Evolutionary conservation across 768 basidiomycete genomes (phyloP).

Genomic region (Kwoniella europaea): DNA sequence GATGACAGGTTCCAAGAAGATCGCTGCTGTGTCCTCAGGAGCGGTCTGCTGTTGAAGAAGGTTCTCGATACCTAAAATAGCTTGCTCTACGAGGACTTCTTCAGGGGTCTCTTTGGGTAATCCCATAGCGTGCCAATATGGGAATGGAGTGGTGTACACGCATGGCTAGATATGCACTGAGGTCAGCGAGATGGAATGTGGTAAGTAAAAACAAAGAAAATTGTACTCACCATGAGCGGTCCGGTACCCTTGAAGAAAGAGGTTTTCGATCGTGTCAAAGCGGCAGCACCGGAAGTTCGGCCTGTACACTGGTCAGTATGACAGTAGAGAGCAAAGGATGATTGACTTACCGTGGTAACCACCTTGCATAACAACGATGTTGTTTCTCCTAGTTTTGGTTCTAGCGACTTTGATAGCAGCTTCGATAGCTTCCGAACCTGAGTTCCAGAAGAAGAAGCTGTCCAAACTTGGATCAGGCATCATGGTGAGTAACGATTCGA

Average conservation of each 20-base stretch:
- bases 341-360: slow-evolving; percentile 71
- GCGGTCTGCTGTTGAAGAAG: slow-evolving; percentile 78
- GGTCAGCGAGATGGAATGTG: slow-evolving; percentile 8
- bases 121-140: slow-evolving; percentile 88
- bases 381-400: slow-evolving; percentile 75
- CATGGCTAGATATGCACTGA: slow-evolving; percentile 24
- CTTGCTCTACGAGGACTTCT: slow-evolving; percentile 66
- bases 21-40: slow-evolving; percentile 85
- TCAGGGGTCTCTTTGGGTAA: slow-evolving; percentile 66
- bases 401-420: slow-evolving; percentile 87
- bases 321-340: background rate
- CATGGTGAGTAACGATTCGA: slow-evolving; percentile 78
- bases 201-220: background rate
- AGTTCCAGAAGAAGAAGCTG: slow-evolving; percentile 97
- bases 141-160: slow-evolving; percentile 79
- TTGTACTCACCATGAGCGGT: slow-evolving; percentile 75
- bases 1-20: slow-evolving; percentile 88
- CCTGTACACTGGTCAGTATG: slow-evolving; percentile 11
- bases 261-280: slow-evolving; percentile 89
- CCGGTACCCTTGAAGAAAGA: slow-evolving; percentile 78
- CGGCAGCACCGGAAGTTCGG: slow-evolving; percentile 93
- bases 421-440: slow-evolving; percentile 91
- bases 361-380: slow-evolving; percentile 92
- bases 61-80: slow-evolving; percentile 81
- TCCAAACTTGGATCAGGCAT: slow-evolving; percentile 91